Percentiles rank a stretch among this genome's conserved stretches.
Evolutionary conservation across 2,329 filamentous ascomycete genomes (phyloP).

Genomic region (Talaromyces albobiverticillius): DNA sequence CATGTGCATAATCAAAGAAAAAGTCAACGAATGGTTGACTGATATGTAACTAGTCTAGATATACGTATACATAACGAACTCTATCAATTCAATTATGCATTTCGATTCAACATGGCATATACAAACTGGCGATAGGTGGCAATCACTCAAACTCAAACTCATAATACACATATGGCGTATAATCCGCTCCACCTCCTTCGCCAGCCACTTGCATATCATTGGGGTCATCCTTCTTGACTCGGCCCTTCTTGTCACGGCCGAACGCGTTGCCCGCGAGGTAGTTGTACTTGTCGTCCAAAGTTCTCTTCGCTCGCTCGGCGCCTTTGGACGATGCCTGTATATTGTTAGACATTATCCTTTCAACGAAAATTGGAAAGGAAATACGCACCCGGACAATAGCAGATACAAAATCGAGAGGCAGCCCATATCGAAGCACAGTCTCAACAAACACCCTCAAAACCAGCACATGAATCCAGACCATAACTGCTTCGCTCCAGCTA

Average conservation of each 20-base stretch:
- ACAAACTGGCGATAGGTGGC: slow-evolving; percentile 2
- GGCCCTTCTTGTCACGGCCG: slow-evolving; percentile 87
- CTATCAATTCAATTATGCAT: neutral
- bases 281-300: slow-evolving; percentile 79
- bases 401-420: slow-evolving; percentile 86
- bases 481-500: slow-evolving; percentile 93
- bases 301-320: slow-evolving; percentile 72
- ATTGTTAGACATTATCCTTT: neutral
- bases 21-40: neutral
- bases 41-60: neutral
- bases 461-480: slow-evolving; percentile 93
- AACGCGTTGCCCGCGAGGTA: slow-evolving; percentile 95
- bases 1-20: neutral
- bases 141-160: slow-evolving; percentile 72
- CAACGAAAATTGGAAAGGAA: neutral
- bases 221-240: slow-evolving; percentile 85
- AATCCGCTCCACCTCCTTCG: slow-evolving; percentile 72
- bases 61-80: neutral
- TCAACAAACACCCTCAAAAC: slow-evolving; percentile 93
- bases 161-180: slow-evolving; percentile 96
- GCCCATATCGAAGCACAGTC: slow-evolving; percentile 91
- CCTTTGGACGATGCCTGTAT: slow-evolving; percentile 76
- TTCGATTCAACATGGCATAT: neutral
- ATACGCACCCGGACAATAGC: slow-evolving; percentile 74
- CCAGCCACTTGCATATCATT: slow-evolving; percentile 78